Percentiles rank a stretch among this genome's conserved stretches.
These are phyloP conservation scores for Paratrypanosoma confusum DNA, from an alignment of 208 protist species.

Conservation along the genomic window DNA sequence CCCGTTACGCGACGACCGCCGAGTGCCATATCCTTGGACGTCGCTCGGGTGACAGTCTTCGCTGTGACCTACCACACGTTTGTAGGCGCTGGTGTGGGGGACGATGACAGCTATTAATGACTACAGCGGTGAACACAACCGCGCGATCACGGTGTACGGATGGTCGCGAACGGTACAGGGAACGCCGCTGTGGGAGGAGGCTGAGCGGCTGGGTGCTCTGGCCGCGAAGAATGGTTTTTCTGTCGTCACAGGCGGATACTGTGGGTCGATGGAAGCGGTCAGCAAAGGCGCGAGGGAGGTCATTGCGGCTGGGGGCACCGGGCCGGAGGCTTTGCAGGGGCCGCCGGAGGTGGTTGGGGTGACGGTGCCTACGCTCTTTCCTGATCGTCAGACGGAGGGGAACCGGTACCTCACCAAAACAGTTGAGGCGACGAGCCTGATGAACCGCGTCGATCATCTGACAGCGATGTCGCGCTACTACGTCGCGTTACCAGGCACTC, in stretches of 20 bases:
- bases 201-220: constrained; percentile 31
- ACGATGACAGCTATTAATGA: constrained; percentile 1
- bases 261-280: constrained; percentile 63
- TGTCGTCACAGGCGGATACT: constrained; percentile 56
- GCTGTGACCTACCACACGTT: too few species aligned
- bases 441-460: constrained; percentile 52
- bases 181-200: constrained; percentile 32
- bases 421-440: constrained; percentile 27
- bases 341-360: constrained; percentile 42
- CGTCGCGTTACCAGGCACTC: constrained; percentile 46
- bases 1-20: too few species aligned
- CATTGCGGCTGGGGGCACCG: constrained; percentile 12
- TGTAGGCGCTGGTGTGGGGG: too few species aligned
- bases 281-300: constrained; percentile 45
- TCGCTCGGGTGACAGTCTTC: too few species aligned
- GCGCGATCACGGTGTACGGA: constrained; percentile 42
- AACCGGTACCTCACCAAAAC: constrained; percentile 46
- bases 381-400: constrained; percentile 29
- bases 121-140: constrained; percentile 17
- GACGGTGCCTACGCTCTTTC: constrained; percentile 34
- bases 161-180: constrained; percentile 41
- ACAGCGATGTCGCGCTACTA: constrained; percentile 47
- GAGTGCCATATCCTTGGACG: too few species aligned
- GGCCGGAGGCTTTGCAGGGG: neutral
- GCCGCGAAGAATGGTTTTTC: constrained; percentile 30